A percentile compares a stretch with the other conserved stretches of the same genome.
Evolutionary conservation across 1,139 yeast genomes (phyloP).

Genomic region (Hyphopichia buzzinii): DNA sequence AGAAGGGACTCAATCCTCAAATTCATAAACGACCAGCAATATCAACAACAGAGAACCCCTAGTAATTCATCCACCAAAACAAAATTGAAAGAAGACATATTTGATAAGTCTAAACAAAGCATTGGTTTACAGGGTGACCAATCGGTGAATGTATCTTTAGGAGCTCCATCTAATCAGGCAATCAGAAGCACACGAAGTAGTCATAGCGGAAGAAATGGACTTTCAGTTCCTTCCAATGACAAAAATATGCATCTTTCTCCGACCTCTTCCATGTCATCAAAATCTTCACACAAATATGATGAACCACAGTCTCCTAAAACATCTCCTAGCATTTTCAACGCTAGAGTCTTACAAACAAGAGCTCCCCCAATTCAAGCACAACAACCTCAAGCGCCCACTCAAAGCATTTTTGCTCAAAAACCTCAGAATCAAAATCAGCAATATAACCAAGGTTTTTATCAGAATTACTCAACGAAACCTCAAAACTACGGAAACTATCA

Average conservation of each 20-base stretch:
- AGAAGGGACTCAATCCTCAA: constrained; percentile 43
- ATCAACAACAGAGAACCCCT: constrained; percentile 14
- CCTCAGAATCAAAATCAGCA: constrained; percentile 11
- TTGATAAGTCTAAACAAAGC: constrained; percentile 20
- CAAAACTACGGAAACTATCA: constrained; percentile 2
- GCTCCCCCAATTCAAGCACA: constrained; percentile 5
- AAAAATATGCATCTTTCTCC: constrained; percentile 23
- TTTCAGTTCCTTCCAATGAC: constrained; percentile 12
- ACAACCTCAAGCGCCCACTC: constrained; percentile 2
- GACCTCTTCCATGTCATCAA: constrained; percentile 36
- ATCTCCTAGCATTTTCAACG: constrained; percentile 28
- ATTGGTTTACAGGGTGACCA: not conserved
- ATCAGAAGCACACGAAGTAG: not conserved
- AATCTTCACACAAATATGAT: constrained; percentile 30
- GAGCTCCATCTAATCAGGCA: not conserved
- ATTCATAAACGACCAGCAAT: constrained; percentile 32
- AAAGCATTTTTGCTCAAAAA: constrained; percentile 3
- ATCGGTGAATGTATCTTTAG: not conserved
- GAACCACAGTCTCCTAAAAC: constrained; percentile 47
- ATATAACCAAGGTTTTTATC: constrained; percentile 7
- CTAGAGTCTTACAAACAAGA: constrained; percentile 10
- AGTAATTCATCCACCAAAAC: constrained; percentile 12
- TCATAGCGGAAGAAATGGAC: constrained; percentile 4
- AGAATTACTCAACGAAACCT: constrained; percentile 1
- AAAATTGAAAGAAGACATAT: constrained; percentile 43